Evolutionary conservation across 225 moss, liverwort and hornwort genomes (phyloP).

Genomic region (Bryum argenteum): DNA sequence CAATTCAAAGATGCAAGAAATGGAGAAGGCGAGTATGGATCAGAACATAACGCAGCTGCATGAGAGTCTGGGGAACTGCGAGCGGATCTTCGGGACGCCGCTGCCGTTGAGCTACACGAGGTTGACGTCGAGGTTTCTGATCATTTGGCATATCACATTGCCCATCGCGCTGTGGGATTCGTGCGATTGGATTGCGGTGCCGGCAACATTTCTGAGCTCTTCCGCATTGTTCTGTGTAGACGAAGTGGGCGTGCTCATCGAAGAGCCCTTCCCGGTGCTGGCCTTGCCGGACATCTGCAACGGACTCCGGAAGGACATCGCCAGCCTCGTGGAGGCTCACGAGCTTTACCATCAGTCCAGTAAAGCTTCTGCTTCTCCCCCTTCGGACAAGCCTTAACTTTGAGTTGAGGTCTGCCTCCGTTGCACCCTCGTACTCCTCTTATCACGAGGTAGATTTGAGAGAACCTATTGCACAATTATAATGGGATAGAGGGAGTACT

Average conservation of each 20-base stretch:
- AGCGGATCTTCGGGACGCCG: slow-evolving; percentile 78
- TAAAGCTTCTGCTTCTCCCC: background rate
- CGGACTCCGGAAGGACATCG: slow-evolving; percentile 27
- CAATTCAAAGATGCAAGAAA: slow-evolving; percentile 56
- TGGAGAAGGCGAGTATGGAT: slow-evolving; percentile 65
- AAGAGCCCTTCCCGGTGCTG: slow-evolving; percentile 46
- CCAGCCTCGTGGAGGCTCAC: slow-evolving; percentile 38
- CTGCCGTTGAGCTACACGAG: slow-evolving; percentile 75
- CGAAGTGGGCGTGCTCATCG: slow-evolving; percentile 51
- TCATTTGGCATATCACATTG: slow-evolving; percentile 54
- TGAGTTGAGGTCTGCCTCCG: background rate
- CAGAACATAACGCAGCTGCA: slow-evolving; percentile 63
- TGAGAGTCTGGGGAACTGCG: slow-evolving; percentile 75
- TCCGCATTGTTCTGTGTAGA: slow-evolving; percentile 49
- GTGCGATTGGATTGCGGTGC: slow-evolving; percentile 51
- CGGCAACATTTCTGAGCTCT: slow-evolving; percentile 50
- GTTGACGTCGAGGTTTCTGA: slow-evolving; percentile 53
- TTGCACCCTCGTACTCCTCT: too few species aligned
- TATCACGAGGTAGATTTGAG: too few species aligned
- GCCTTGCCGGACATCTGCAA: slow-evolving; percentile 38
- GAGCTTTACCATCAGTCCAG: slow-evolving; percentile 24
- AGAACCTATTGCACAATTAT: too few species aligned
- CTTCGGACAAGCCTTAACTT: slow-evolving; percentile 24
- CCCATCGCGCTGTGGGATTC: slow-evolving; percentile 56
- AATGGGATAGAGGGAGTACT: too few species aligned